A percentile compares a stretch with the other conserved stretches of the same genome.
These are phyloP conservation scores for Thraustochytrium striatum DNA, from an alignment of 352 stramenopile species.

Conservation along the genomic window DNA sequence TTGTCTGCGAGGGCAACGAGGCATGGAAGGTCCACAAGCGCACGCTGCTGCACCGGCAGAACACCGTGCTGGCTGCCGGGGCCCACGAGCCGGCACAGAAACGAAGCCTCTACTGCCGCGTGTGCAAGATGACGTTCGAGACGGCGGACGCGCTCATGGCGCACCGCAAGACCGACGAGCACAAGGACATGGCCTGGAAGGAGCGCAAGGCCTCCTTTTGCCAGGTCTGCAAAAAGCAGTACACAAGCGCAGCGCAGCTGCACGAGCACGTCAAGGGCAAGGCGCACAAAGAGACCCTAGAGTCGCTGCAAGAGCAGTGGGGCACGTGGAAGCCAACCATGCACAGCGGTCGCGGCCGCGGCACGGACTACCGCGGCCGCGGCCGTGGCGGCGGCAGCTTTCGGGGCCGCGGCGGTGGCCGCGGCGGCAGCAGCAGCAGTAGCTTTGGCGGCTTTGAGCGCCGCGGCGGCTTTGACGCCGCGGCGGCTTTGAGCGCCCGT, in stretches of 20 bases:
- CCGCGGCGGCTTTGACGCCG: no score
- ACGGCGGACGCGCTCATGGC: constrained; percentile 21
- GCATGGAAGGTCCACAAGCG: background rate
- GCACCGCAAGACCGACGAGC: constrained; percentile 27
- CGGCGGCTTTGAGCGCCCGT: no score
- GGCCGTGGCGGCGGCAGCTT: no score
- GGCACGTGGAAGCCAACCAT: no score
- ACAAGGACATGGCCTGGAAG: background rate
- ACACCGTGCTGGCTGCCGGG: constrained; percentile 6
- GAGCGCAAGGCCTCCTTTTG: constrained; percentile 44
- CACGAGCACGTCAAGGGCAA: constrained; percentile 12
- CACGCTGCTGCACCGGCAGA: constrained; percentile 16
- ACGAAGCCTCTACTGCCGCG: background rate
- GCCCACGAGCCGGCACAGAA: background rate
- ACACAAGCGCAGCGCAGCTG: constrained; percentile 14
- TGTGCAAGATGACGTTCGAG: constrained; percentile 18
- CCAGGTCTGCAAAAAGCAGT: constrained; percentile 33
- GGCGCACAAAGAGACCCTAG: constrained; percentile 4
- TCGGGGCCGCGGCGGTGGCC: no score
- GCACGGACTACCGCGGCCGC: no score
- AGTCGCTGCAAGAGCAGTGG: no score
- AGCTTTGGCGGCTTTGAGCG: no score
- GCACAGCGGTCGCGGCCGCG: no score
- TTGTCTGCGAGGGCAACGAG: background rate
- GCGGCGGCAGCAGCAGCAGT: no score